Evolutionary conservation across 441 rosid species (phyloP).

Genomic region (Sinapis alba): DNA sequence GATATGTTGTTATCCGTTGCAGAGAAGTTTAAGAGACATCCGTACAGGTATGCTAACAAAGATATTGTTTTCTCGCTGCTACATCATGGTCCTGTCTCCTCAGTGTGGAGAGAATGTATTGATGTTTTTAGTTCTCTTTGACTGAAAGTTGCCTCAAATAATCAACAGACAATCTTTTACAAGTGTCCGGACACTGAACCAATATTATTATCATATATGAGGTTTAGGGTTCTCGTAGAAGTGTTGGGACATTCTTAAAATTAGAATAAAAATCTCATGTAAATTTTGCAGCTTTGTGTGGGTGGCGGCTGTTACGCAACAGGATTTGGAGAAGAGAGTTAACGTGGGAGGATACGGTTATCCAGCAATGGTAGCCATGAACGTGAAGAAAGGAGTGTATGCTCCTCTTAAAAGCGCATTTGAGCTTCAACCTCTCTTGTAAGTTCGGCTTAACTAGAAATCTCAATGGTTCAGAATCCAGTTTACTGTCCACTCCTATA

Average conservation of each 20-base stretch:
- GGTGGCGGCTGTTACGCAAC: conserved; percentile 93
- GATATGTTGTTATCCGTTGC: conserved; percentile 82
- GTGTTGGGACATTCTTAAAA: not conserved
- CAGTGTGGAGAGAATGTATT: not conserved
- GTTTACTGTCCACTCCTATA: not conserved
- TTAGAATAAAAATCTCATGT: conserved; percentile 3
- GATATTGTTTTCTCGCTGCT: not conserved
- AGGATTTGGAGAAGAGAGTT: conserved; percentile 83
- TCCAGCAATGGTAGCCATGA: conserved; percentile 95
- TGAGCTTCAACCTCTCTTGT: conserved; percentile 80
- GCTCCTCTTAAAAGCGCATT: conserved; percentile 97
- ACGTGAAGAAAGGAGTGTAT: conserved; percentile 89
- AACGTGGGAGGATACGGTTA: conserved; percentile 98
- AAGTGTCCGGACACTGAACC: not conserved
- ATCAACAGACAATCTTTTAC: not conserved
- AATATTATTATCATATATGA: not conserved
- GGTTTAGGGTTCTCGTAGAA: not conserved
- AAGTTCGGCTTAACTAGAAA: conserved; percentile 39
- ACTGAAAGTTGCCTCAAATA: conserved; percentile 4
- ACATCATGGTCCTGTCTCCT: conserved; percentile 2
- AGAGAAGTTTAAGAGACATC: conserved; percentile 86
- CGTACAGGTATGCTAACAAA: conserved; percentile 69
- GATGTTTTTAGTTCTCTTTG: conserved; percentile 1
- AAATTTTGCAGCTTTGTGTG: conserved; percentile 66
- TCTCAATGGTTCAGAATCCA: conserved; percentile 1